A percentile compares a stretch with the other conserved stretches of the same genome.
Evolutionary conservation across 2,329 filamentous ascomycete genomes (phyloP).

Genomic region (Colletotrichum agaves): DNA sequence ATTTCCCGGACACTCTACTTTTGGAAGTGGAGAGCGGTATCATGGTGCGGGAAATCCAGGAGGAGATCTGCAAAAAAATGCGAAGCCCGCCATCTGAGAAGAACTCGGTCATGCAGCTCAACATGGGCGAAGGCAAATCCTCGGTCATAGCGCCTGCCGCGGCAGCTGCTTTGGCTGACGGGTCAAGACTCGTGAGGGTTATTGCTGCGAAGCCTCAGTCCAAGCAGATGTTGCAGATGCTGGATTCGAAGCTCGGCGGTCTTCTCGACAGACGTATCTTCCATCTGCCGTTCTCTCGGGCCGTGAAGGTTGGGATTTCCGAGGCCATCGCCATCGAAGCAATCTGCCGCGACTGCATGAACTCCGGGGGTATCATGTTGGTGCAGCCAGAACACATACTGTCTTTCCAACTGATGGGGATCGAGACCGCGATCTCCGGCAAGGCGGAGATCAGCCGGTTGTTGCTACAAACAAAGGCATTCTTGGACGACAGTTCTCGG

Average conservation of each 20-base stretch:
- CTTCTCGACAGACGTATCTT: slow-evolving; percentile 65
- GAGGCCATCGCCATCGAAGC: slow-evolving; percentile 50
- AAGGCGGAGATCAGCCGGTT: slow-evolving; percentile 43
- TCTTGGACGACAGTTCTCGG: slow-evolving; percentile 55
- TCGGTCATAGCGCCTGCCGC: slow-evolving; percentile 74
- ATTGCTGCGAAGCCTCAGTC: slow-evolving; percentile 71
- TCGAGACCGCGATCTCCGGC: slow-evolving; percentile 57
- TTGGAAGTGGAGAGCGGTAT: slow-evolving; percentile 73
- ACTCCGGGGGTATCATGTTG: slow-evolving; percentile 64
- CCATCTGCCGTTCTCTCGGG: slow-evolving; percentile 68
- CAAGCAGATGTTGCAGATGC: slow-evolving; percentile 68
- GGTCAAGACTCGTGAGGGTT: slow-evolving; percentile 62
- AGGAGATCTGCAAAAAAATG: slow-evolving; percentile 65
- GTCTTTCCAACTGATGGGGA: slow-evolving; percentile 70
- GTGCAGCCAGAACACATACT: slow-evolving; percentile 72
- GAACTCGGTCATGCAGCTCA: slow-evolving; percentile 72
- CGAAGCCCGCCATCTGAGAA: slow-evolving; percentile 47
- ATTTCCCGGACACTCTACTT: slow-evolving; percentile 69
- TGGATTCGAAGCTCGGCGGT: slow-evolving; percentile 65
- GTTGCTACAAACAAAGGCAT: slow-evolving; percentile 55
- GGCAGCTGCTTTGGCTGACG: slow-evolving; percentile 65
- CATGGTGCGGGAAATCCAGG: slow-evolving; percentile 69
- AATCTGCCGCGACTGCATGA: slow-evolving; percentile 59
- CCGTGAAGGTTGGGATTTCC: slow-evolving; percentile 46
- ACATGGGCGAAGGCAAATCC: slow-evolving; percentile 79